Conservation (phyloP, 2,329 filamentous ascomycete genomes). For the Aspergillus sojae region DNA sequence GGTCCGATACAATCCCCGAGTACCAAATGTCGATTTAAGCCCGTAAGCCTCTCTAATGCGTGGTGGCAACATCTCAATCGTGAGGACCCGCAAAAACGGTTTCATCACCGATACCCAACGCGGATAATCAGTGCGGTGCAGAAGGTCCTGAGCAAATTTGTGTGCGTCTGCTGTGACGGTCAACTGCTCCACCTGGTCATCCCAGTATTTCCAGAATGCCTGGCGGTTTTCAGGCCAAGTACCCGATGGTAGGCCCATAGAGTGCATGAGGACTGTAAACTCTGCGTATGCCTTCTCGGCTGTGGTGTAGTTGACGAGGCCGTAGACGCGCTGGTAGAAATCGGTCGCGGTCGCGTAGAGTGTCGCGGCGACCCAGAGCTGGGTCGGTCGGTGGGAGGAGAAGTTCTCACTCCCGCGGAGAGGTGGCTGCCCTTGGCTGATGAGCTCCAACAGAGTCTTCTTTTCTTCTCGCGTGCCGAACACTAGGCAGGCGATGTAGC, state of each 20-base stretch:
- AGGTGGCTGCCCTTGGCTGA: slow-evolving; percentile 26
- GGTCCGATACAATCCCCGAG: slow-evolving; percentile 32
- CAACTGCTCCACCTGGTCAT: slow-evolving; percentile 32
- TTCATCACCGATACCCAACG: slow-evolving; percentile 34
- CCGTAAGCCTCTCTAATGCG: slow-evolving; percentile 37
- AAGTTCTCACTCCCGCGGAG: slow-evolving; percentile 24
- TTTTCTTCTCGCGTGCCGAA: slow-evolving; percentile 36
- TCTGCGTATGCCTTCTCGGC: slow-evolving; percentile 36
- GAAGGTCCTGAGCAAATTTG: slow-evolving; percentile 32
- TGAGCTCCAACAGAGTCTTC: slow-evolving; percentile 29
- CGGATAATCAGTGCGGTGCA: slow-evolving; percentile 29
- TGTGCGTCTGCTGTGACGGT: slow-evolving; percentile 33
- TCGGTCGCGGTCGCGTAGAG: slow-evolving; percentile 41
- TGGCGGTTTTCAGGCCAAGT: slow-evolving; percentile 35
- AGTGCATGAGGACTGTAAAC: slow-evolving; percentile 31
- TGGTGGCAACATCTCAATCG: slow-evolving; percentile 39
- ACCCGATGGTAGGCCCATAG: slow-evolving; percentile 30
- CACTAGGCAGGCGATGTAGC: slow-evolving; percentile 38
- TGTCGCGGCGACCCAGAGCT: slow-evolving; percentile 40
- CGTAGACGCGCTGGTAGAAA: slow-evolving; percentile 41
- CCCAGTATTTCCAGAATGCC: slow-evolving; percentile 42
- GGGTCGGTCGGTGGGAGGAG: slow-evolving; percentile 24
- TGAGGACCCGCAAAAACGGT: slow-evolving; percentile 34
- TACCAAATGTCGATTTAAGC: slow-evolving; percentile 30
- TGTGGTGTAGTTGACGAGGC: slow-evolving; percentile 33